A percentile compares a stretch with the other conserved stretches of the same genome.
Evolutionary conservation across 345 rosid species (phyloP).

Genomic region (Xanthoceras sorbifolium): DNA sequence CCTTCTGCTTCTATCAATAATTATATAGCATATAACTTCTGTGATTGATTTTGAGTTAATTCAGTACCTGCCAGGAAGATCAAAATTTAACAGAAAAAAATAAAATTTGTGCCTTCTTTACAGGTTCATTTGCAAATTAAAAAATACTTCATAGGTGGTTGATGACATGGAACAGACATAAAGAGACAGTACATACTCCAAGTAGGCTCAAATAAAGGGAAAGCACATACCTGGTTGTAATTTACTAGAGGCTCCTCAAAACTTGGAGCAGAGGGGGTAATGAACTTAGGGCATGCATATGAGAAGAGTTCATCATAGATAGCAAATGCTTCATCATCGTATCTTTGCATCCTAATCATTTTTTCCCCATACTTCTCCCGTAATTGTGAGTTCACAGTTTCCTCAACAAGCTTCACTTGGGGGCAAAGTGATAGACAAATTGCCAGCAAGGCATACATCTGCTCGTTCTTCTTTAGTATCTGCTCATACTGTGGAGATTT

Average conservation of each 20-base stretch:
- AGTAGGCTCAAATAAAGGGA: background rate
- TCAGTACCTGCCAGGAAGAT: background rate
- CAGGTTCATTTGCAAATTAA: background rate
- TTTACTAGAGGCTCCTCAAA: slow-evolving; percentile 94
- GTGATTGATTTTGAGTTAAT: background rate
- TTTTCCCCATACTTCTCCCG: slow-evolving; percentile 98
- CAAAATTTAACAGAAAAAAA: background rate
- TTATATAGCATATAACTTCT: background rate
- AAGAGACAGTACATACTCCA: background rate
- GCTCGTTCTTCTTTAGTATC: slow-evolving; percentile 95
- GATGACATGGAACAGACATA: background rate
- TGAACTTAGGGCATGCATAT: slow-evolving; percentile 98
- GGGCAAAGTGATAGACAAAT: slow-evolving; percentile 90
- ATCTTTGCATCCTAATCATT: slow-evolving; percentile 93
- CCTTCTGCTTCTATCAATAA: background rate
- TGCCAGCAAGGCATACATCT: slow-evolving; percentile 95
- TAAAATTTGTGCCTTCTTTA: background rate
- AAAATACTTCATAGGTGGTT: no score
- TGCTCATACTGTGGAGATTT: slow-evolving; percentile 94
- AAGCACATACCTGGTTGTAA: slow-evolving; percentile 75
- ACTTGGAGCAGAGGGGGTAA: slow-evolving; percentile 91
- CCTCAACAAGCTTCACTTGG: slow-evolving; percentile 87
- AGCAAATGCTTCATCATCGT: slow-evolving; percentile 83
- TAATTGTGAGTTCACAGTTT: slow-evolving; percentile 81
- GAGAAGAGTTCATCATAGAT: slow-evolving; percentile 94